These are phyloP conservation scores for Dendrobium nobile DNA, from an alignment of 106 monocot species.

Conservation along the genomic window DNA sequence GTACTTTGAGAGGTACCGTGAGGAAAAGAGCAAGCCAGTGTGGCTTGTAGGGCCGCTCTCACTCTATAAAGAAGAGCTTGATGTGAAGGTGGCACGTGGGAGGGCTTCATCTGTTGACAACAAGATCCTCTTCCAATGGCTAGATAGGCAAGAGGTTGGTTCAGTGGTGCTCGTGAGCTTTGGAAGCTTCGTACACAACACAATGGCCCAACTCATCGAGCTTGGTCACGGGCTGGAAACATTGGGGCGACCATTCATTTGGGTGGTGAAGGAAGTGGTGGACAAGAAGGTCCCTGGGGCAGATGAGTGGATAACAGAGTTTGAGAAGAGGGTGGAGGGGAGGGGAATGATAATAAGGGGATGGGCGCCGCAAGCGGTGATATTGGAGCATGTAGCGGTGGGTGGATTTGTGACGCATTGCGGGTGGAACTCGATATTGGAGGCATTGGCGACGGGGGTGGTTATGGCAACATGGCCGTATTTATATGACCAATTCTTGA, in stretches of 20 bases:
- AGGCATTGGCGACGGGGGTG: neutral
- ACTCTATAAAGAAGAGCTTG: neutral
- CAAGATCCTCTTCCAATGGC: neutral
- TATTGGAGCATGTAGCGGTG: neutral
- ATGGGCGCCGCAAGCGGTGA: neutral
- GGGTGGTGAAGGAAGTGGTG: constrained; percentile 4
- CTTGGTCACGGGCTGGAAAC: neutral
- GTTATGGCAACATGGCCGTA: neutral
- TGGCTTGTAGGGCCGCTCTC: neutral
- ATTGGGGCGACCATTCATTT: neutral
- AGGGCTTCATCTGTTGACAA: neutral
- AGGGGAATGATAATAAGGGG: constrained; percentile 6
- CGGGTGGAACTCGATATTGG: neutral
- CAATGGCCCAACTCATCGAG: neutral
- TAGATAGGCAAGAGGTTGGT: neutral
- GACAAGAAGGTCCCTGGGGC: neutral
- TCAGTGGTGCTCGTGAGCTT: neutral
- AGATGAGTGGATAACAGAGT: neutral
- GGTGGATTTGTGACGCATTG: constrained; percentile 3
- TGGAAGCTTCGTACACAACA: neutral
- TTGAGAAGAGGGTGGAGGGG: neutral
- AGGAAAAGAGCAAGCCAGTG: neutral
- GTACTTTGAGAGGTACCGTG: constrained; percentile 19
- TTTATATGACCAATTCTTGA: neutral
- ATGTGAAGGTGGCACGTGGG: neutral